phyloP scores from a whole-genome alignment of 2,329 filamentous ascomycete species.

The Xylariomycetidae sp. region DNA sequence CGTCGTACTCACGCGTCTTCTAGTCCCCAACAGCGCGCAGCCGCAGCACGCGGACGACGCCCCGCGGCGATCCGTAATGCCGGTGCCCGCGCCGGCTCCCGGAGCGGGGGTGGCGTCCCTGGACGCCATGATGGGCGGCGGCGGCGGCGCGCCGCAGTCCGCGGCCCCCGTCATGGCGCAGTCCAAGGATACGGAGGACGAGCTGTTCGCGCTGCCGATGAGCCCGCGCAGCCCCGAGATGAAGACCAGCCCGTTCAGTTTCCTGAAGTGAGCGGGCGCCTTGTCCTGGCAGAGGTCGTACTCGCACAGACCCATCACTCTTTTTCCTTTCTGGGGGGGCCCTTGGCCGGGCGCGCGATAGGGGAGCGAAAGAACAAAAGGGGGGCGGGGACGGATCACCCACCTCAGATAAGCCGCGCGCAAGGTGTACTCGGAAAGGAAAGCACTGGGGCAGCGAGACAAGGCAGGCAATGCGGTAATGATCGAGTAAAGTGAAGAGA shows the following conservation, averaged over 20 bases:
- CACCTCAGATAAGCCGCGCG: no score
- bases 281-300: no score
- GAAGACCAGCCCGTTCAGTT: constrained; percentile 72
- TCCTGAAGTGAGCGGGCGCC: constrained; percentile 30
- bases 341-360: no score
- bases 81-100: constrained; percentile 6
- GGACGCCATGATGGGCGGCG: constrained; percentile 34
- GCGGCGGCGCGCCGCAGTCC: constrained; percentile 22
- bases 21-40: constrained; percentile 3
- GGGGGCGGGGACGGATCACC: no score
- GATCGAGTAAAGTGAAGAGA: no score
- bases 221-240: constrained; percentile 83
- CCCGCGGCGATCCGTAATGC: constrained; percentile 2
- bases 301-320: no score
- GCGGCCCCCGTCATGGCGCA: constrained; percentile 13
- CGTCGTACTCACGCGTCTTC: no score
- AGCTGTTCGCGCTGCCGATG: constrained; percentile 80
- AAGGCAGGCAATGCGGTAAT: no score
- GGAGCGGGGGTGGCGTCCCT: constrained; percentile 29
- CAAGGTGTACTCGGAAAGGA: no score
- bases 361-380: no score
- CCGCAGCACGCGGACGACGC: constrained; percentile 7
- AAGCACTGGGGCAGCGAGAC: no score
- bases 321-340: no score
- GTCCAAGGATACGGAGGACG: constrained; percentile 61